phyloP scores from a whole-genome alignment of 1,284 basidiomycete species.

The Sutorius eximius region DNA sequence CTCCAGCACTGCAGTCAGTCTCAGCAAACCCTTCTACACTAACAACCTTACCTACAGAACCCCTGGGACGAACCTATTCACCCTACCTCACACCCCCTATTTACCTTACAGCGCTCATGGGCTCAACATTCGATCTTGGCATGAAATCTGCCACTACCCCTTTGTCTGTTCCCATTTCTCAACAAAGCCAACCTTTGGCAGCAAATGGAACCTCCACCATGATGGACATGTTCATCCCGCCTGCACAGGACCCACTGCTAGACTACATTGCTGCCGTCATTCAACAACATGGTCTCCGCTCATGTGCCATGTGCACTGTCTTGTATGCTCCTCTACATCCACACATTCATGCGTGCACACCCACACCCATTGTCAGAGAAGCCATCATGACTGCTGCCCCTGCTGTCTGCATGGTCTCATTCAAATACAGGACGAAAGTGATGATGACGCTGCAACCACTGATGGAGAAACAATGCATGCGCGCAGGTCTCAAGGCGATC shows the following conservation, averaged over 20 bases:
- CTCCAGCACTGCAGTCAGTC: too few relatives aligned
- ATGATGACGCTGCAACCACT: constrained; percentile 67
- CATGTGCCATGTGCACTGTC: constrained; percentile 59
- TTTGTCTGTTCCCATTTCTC: not conserved
- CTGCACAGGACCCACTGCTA: constrained; percentile 74
- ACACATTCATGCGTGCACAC: constrained; percentile 71
- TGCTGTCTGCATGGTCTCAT: constrained; percentile 54
- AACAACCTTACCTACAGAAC: too few relatives aligned
- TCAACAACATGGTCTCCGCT: constrained; percentile 68
- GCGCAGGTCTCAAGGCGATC: constrained; percentile 67
- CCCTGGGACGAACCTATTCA: too few relatives aligned
- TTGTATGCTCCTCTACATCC: constrained; percentile 68
- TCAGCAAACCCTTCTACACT: too few relatives aligned
- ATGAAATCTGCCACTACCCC: not conserved
- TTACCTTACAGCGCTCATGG: constrained; percentile 26
- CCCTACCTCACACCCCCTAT: too few relatives aligned
- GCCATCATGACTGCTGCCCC: constrained; percentile 70
- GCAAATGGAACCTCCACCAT: not conserved
- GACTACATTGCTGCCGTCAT: constrained; percentile 68
- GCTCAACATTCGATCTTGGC: constrained; percentile 16
- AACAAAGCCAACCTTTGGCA: not conserved
- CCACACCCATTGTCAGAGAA: constrained; percentile 74
- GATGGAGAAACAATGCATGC: constrained; percentile 75
- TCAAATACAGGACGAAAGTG: constrained; percentile 59
- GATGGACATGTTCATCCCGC: constrained; percentile 57